Conservation (phyloP, 1,139 yeast species). For the Suhomyces choctaworum region DNA sequence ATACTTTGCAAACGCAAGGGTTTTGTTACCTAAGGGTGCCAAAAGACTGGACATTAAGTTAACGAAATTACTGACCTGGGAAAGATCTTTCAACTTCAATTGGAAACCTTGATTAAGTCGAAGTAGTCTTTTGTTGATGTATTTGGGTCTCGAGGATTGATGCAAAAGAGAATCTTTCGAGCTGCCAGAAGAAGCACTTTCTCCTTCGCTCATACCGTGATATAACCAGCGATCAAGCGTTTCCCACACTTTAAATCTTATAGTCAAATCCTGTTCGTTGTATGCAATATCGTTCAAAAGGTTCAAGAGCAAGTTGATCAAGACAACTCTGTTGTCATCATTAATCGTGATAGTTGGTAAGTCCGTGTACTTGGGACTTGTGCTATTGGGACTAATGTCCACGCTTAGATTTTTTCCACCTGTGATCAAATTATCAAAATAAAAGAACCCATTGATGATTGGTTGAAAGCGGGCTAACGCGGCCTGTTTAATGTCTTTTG, state of each 20-base stretch:
- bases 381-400: conserved; percentile 17
- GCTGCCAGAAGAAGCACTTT: conserved; percentile 10
- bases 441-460: conserved; percentile 37
- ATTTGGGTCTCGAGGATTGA: conserved; percentile 21
- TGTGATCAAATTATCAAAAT: conserved; percentile 42
- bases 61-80: conserved; percentile 65
- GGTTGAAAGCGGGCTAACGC: conserved; percentile 41
- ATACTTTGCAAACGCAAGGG: conserved; percentile 38
- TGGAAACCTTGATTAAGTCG: conserved; percentile 37
- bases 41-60: conserved; percentile 46
- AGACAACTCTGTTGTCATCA: conserved; percentile 38
- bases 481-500: conserved; percentile 30
- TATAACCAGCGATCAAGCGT: conserved; percentile 75
- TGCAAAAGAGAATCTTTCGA: conserved; percentile 11
- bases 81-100: conserved; percentile 38
- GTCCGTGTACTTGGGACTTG: conserved; percentile 23
- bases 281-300: conserved; percentile 53
- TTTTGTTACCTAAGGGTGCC: conserved; percentile 23
- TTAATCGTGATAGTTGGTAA: conserved; percentile 30
- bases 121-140: conserved; percentile 29
- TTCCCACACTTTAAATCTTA: conserved; percentile 63
- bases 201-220: conserved; percentile 28
- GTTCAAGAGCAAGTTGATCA: conserved; percentile 37
- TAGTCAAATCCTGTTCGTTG: conserved; percentile 28
- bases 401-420: conserved; percentile 20